Conservation (phyloP, 495 filamentous ascomycete genomes). For the Penicillium silybi region DNA sequence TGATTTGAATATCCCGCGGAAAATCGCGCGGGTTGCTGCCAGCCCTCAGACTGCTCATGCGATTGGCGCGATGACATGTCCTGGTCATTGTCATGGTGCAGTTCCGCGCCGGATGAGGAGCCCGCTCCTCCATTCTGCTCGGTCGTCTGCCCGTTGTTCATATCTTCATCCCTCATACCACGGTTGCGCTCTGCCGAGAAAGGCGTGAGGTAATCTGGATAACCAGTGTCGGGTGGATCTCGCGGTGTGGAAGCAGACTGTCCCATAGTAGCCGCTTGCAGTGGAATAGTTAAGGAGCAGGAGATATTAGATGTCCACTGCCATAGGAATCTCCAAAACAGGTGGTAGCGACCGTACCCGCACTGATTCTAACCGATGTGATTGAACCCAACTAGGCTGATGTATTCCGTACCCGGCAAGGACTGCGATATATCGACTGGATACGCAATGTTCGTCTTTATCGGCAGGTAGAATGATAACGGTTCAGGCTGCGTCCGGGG, state of each 20-base stretch:
- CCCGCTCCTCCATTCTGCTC: slow-evolving; percentile 27
- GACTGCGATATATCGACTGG: background rate
- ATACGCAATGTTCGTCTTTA: background rate
- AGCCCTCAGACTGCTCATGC: slow-evolving; percentile 11
- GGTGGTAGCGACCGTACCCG: slow-evolving; percentile 10
- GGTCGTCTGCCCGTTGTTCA: slow-evolving; percentile 34
- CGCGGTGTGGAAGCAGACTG: slow-evolving; percentile 45
- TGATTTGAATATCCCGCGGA: slow-evolving; percentile 16
- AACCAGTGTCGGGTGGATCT: slow-evolving; percentile 30
- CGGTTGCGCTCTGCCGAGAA: slow-evolving; percentile 22
- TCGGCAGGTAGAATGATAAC: background rate
- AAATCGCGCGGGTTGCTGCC: slow-evolving; percentile 20
- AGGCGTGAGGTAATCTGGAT: slow-evolving; percentile 18
- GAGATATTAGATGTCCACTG: slow-evolving; percentile 28
- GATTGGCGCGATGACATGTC: slow-evolving; percentile 8
- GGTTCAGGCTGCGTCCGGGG: background rate
- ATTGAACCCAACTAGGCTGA: background rate
- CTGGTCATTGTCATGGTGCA: slow-evolving; percentile 14
- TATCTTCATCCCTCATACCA: slow-evolving; percentile 36
- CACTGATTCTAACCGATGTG: background rate
- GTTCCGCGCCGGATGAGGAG: slow-evolving; percentile 18
- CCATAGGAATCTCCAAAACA: slow-evolving; percentile 24
- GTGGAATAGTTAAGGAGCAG: slow-evolving; percentile 10
- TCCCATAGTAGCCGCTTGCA: slow-evolving; percentile 44
- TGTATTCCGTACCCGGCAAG: background rate